phyloP scores from a whole-genome alignment of 345 rosid species.

The Psidium friedrichsthalianum region DNA sequence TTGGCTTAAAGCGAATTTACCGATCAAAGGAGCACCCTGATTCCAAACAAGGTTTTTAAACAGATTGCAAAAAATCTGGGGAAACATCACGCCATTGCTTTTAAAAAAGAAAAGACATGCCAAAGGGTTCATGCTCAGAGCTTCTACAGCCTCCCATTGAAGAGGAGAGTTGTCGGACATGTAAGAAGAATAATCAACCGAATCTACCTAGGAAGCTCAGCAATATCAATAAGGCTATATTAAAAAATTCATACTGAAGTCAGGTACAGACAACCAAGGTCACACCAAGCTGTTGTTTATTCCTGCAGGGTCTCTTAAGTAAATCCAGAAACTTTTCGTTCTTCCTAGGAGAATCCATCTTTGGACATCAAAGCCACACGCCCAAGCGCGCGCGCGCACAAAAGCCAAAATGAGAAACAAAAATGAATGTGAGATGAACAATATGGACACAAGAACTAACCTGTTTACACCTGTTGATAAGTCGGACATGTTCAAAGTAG shows the following conservation, averaged over 20 bases:
- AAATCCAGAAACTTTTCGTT: not conserved
- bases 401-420: not conserved
- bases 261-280: not conserved
- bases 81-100: not conserved
- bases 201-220: not conserved
- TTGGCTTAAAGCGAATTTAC: not conserved
- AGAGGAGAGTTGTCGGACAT: not conserved
- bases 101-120: not conserved
- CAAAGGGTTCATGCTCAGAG: not conserved
- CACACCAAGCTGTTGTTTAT: not conserved
- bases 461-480: constrained; percentile 88
- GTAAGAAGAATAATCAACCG: not conserved
- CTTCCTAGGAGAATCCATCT: not conserved
- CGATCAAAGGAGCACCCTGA: not conserved
- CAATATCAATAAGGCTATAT: not conserved
- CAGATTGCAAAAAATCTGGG: not conserved
- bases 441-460: constrained; percentile 16
- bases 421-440: not conserved
- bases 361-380: not conserved
- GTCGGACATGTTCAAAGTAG: constrained; percentile 90
- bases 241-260: not conserved
- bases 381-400: not conserved
- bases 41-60: not conserved
- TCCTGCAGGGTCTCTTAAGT: not conserved
- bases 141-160: not conserved